Base-by-base conservation (phyloP, 805 yeast species). In the Geotrichum ghanense region DNA sequence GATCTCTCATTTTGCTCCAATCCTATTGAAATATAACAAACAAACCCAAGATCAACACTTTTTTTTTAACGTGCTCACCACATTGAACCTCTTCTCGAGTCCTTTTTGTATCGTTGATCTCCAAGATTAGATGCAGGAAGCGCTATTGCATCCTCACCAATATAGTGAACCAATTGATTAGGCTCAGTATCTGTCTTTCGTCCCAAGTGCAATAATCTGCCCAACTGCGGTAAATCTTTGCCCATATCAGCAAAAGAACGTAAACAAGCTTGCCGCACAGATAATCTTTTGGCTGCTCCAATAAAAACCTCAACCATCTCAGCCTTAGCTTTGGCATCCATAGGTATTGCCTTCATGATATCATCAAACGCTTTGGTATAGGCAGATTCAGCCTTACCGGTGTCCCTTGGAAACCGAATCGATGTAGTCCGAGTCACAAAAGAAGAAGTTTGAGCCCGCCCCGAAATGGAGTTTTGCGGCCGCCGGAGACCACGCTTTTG, bases 401-500 rank as follows among this genome's bases (percentile, higher is more conserved):
- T n/a, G 17, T 31, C 37, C 17, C 16, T 31, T 31, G 37, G 37
- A 31, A 31, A 16, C 17, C 16, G 12, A n/a, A 31, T 31, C 7
- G 37, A 31, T 6, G 37, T 6, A 5, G 5, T 31, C 5, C 37
- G 37, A 31, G 12, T 31, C 7, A 31, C 37, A 31, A 31, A 31
- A 31, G 37, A 31, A 16, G 37, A 10, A 6, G 14, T n/a, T 12
- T 31, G 37, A 12, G 37, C 12, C 16, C 37, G 12, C 7, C 37
- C 37, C 10, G 37, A n/a, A 12, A 31, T 31, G 12, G 37, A 31
- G 17, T 31, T 31, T 12, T 31, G 37, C 19, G 37, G 37, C 14
- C 16, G 12, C 17, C 37, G 37, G 19, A 31, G 17, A 5, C 37
- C 37, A 12, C 37, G 37, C 42, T 39, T 39, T 39, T 39, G 42